phyloP scores from a whole-genome alignment of 768 basidiomycete genomes.

The Leccinellum luteum region DNA sequence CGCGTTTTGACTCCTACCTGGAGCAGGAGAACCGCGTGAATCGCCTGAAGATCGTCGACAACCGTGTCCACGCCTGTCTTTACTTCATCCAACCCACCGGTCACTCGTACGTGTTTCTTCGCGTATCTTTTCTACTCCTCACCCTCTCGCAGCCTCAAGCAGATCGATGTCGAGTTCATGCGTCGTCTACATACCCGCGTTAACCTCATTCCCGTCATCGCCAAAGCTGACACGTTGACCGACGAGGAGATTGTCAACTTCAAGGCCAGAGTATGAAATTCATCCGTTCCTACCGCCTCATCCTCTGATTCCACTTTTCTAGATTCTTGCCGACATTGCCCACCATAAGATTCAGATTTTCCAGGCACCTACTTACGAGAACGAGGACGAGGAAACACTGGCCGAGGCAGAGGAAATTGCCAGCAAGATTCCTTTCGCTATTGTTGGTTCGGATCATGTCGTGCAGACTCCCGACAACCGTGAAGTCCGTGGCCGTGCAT shows the following conservation, averaged over 20 bases:
- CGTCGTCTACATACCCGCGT: conserved; percentile 94
- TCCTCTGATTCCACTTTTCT: conserved; percentile 4
- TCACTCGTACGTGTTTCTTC: conserved; percentile 69
- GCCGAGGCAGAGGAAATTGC: conserved; percentile 98
- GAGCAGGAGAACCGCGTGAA: conserved; percentile 99
- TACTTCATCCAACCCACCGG: conserved; percentile 99
- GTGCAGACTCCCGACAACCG: conserved; percentile 86
- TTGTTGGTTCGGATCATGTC: conserved; percentile 89
- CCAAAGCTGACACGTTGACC: conserved; percentile 96
- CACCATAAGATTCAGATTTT: conserved; percentile 97
- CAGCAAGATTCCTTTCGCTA: conserved; percentile 97
- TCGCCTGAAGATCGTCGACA: conserved; percentile 89
- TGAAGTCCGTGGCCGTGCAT: conserved; percentile 89
- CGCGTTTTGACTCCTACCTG: conserved; percentile 94
- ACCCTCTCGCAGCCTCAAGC: conserved; percentile 70
- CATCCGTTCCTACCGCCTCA: background rate
- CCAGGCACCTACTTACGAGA: conserved; percentile 96
- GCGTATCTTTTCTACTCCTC: background rate
- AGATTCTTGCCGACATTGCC: conserved; percentile 92
- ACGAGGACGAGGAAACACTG: conserved; percentile 97
- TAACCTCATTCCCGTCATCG: conserved; percentile 98
- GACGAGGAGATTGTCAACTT: conserved; percentile 93
- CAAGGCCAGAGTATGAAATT: conserved; percentile 75
- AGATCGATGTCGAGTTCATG: conserved; percentile 99
- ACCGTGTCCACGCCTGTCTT: conserved; percentile 96